Conservation (phyloP, 257 asterid genomes). For the Solanum ahanhuiri region DNA sequence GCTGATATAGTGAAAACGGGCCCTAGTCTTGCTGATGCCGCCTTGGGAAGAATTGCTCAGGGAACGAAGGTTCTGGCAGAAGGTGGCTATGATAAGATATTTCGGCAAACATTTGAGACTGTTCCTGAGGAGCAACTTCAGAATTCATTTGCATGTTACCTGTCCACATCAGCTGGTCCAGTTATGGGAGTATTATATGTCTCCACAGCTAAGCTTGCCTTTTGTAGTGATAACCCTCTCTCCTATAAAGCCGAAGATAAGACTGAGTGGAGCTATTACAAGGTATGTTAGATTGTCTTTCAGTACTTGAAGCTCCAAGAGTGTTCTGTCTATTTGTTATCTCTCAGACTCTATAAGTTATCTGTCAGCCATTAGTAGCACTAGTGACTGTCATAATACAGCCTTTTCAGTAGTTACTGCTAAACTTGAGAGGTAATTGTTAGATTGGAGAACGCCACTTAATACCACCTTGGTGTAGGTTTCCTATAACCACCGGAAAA, state of each 20-base stretch:
- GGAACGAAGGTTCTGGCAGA: constrained; percentile 95
- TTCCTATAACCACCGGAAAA: not conserved
- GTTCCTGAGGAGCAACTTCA: constrained; percentile 82
- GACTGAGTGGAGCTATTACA: constrained; percentile 93
- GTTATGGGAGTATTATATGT: constrained; percentile 87
- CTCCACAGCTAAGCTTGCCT: constrained; percentile 82
- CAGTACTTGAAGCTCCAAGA: not conserved
- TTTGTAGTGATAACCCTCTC: constrained; percentile 89
- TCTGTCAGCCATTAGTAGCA: not conserved
- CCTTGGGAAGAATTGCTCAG: constrained; percentile 94
- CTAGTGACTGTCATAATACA: not conserved
- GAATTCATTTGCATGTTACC: constrained; percentile 78
- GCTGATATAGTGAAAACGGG: constrained; percentile 75
- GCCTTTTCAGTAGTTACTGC: not conserved
- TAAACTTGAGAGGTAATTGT: not conserved
- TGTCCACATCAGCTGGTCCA: constrained; percentile 98
- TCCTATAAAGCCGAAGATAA: constrained; percentile 62
- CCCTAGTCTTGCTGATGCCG: constrained; percentile 94
- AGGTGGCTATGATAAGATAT: constrained; percentile 96
- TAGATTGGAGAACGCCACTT: not conserved
- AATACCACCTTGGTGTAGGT: not conserved
- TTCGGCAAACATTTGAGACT: constrained; percentile 86
- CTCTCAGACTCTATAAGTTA: not conserved
- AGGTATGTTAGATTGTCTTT: constrained; percentile 39
- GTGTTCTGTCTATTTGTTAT: not conserved